These are phyloP conservation scores for Lecanoromycetidae sp. DNA, from an alignment of 2,329 filamentous ascomycete species.

Conservation along the genomic window DNA sequence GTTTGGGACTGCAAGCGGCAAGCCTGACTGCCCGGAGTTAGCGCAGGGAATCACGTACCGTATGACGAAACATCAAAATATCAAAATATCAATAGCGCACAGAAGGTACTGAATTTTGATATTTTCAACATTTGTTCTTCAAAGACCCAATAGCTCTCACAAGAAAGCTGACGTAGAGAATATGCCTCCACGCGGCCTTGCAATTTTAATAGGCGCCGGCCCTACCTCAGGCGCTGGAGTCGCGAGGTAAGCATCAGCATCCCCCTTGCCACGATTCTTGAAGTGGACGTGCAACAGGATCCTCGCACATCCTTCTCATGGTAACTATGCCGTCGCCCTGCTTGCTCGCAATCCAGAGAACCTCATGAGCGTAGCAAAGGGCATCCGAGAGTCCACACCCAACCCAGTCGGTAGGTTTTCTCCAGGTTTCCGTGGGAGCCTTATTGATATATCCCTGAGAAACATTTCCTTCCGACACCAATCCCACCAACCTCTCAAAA, in stretches of 20 bases:
- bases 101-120: neutral
- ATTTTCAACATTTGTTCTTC: neutral
- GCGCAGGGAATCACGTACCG: too few relatives aligned
- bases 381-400: slow-evolving; percentile 31
- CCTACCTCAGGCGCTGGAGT: slow-evolving; percentile 34
- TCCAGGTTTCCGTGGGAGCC: too few relatives aligned
- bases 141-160: neutral
- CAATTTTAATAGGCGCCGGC: slow-evolving; percentile 41
- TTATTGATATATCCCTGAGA: too few relatives aligned
- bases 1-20: too few relatives aligned
- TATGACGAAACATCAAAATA: neutral
- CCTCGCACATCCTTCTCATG: slow-evolving; percentile 38
- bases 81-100: neutral
- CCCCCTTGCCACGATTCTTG: neutral
- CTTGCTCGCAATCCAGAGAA: slow-evolving; percentile 39
- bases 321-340: slow-evolving; percentile 45
- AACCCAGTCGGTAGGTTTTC: slow-evolving; percentile 37
- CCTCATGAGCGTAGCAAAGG: slow-evolving; percentile 32
- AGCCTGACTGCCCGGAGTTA: too few relatives aligned
- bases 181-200: slow-evolving; percentile 25
- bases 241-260: too few relatives aligned
- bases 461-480: slow-evolving; percentile 41
- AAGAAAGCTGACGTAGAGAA: neutral
- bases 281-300: slow-evolving; percentile 28
- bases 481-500: slow-evolving; percentile 34